Conservation (phyloP, 257 asterid species). For the Solanum appendiculatum region DNA sequence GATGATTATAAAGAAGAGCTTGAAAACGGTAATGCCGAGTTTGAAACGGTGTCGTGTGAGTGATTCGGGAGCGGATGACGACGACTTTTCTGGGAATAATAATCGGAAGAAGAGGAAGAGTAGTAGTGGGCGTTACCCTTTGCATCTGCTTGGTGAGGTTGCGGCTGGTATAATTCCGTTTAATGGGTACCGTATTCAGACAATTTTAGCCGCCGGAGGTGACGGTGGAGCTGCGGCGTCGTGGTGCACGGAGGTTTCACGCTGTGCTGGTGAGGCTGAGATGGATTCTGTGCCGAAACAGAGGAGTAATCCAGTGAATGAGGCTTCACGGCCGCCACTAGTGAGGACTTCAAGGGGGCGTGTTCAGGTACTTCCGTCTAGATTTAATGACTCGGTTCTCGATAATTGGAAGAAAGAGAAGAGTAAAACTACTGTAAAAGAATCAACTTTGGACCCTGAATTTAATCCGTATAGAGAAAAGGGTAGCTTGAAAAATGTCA, state of each 20-base stretch:
- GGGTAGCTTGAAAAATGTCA: conserved; percentile 24
- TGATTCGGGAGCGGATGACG: conserved; percentile 59
- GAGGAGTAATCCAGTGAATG: conserved; percentile 17
- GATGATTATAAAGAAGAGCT: conserved; percentile 86
- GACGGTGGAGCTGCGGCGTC: conserved; percentile 16
- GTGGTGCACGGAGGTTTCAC: conserved; percentile 18
- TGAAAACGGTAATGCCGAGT: conserved; percentile 96
- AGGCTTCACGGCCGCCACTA: conserved; percentile 63
- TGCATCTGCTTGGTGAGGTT: conserved; percentile 64
- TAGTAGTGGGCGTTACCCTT: conserved; percentile 41
- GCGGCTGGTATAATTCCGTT: conserved; percentile 62
- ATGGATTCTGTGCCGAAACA: conserved; percentile 14
- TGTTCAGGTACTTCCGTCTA: conserved; percentile 93
- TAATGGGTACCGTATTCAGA: conserved; percentile 37
- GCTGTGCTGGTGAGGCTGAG: conserved; percentile 10
- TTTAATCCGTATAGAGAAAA: conserved; percentile 43
- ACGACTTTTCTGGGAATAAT: conserved; percentile 35
- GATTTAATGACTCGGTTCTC: conserved; percentile 80
- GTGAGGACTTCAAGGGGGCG: conserved; percentile 96
- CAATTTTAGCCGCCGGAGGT: conserved; percentile 22
- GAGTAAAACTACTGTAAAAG: conserved; percentile 34
- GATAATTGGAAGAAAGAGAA: conserved; percentile 94
- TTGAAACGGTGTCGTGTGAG: conserved; percentile 67
- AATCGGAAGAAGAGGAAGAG: conserved; percentile 64
- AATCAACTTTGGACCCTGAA: conserved; percentile 53